These are phyloP conservation scores for Aspergillus neoniger DNA, from an alignment of 2,329 filamentous ascomycete species.

Conservation along the genomic window DNA sequence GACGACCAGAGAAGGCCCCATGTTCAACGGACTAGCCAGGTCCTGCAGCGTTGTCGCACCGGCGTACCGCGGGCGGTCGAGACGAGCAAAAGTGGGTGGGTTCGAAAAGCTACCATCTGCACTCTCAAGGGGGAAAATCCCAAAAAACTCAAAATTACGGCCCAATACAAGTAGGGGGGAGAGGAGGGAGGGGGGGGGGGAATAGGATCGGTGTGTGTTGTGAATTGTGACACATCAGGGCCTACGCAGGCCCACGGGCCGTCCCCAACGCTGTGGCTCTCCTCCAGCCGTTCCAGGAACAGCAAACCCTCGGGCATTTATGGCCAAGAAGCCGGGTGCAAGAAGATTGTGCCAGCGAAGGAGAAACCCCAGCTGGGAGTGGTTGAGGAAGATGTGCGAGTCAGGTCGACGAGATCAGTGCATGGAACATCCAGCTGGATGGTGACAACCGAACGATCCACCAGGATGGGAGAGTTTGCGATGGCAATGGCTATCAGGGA, in stretches of 20 bases:
- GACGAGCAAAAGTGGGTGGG: not conserved
- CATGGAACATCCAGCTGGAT: not conserved
- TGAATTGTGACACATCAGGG: not conserved
- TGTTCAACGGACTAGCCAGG: conserved; percentile 9
- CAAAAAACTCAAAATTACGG: conserved; percentile 3
- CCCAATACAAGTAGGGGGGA: not conserved
- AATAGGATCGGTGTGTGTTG: conserved; percentile 3
- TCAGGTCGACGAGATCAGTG: not conserved
- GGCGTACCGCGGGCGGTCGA: not conserved
- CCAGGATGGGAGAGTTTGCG: not conserved
- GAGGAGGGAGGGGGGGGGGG: not conserved
- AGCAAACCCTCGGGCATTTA: conserved; percentile 1
- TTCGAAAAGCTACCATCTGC: not conserved
- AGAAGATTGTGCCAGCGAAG: not conserved
- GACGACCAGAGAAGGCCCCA: conserved; percentile 5
- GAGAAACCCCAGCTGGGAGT: no score
- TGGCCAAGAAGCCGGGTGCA: conserved; percentile 2
- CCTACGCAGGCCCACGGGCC: conserved; percentile 5
- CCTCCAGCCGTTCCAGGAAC: conserved; percentile 11
- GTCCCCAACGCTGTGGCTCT: conserved; percentile 7
- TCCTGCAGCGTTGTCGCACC: conserved; percentile 1
- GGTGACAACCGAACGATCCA: not conserved
- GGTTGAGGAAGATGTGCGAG: not conserved
- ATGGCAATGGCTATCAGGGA: not conserved
- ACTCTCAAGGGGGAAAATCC: not conserved